A percentile compares a stretch with the other conserved stretches of the same genome.
Evolutionary conservation across 1,284 basidiomycete genomes (phyloP).

Genomic region (Ceratobasidium papillatum): DNA sequence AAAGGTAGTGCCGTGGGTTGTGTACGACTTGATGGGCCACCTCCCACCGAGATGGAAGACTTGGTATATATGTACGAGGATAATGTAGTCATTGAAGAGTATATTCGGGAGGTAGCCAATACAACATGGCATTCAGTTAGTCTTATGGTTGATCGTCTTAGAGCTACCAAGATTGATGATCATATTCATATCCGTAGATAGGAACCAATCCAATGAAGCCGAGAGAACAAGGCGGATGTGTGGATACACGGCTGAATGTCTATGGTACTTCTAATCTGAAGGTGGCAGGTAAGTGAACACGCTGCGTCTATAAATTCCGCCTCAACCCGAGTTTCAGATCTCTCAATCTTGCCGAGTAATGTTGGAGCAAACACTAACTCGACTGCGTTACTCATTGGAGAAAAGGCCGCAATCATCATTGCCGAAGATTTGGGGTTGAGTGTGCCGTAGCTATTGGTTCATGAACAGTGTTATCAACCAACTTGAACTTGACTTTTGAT

Average conservation of each 20-base stretch:
- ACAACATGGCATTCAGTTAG: conserved; percentile 49
- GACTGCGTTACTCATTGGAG: conserved; percentile 32
- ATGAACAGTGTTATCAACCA: no score
- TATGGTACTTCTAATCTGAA: conserved; percentile 69
- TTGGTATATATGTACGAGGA: conserved; percentile 66
- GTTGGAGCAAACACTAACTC: conserved; percentile 29
- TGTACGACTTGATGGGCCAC: conserved; percentile 52
- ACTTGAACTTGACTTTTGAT: no score
- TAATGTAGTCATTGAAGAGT: conserved; percentile 60
- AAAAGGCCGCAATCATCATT: conserved; percentile 33
- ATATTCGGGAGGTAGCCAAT: conserved; percentile 49
- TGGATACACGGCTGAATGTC: conserved; percentile 67
- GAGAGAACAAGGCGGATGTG: conserved; percentile 64
- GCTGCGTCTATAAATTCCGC: not conserved
- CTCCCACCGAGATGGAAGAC: conserved; percentile 56
- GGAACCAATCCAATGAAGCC: conserved; percentile 76
- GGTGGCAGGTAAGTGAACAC: conserved; percentile 55
- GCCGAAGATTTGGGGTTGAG: conserved; percentile 32
- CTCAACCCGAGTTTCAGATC: not conserved
- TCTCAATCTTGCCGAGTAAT: conserved; percentile 26
- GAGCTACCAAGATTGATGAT: no score
- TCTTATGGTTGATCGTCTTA: not conserved
- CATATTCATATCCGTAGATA: conserved; percentile 52
- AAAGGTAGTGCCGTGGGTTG: conserved; percentile 57
- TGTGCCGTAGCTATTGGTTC: conserved; percentile 36